A percentile compares a stretch with the other conserved stretches of the same genome.
phyloP scores from a whole-genome alignment of 2,329 filamentous ascomycete species.

The Phoma herbarum region DNA sequence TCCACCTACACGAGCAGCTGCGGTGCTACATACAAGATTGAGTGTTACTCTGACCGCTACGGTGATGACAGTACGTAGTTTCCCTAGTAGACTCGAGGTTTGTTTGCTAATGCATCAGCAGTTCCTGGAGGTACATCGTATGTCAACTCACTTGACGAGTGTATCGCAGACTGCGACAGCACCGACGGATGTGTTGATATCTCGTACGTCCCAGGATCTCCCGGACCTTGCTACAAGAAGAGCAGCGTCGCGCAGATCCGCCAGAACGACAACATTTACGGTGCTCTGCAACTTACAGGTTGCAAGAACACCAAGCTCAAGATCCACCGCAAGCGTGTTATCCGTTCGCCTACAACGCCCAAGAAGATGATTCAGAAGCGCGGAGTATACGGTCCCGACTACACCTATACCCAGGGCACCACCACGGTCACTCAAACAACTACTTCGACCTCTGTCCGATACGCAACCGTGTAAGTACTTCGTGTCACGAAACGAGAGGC shows the following conservation, averaged over 20 bases:
- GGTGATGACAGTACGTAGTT: conserved; percentile 31
- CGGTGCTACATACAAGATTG: conserved; percentile 32
- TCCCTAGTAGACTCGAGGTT: too few species aligned
- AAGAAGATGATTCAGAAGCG: conserved; percentile 13
- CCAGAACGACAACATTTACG: conserved; percentile 28
- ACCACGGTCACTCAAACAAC: conserved; percentile 10
- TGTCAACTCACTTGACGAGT: conserved; percentile 23
- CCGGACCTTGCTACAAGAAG: conserved; percentile 42
- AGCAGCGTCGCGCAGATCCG: conserved; percentile 14
- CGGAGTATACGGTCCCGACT: conserved; percentile 16
- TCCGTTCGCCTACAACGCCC: not conserved
- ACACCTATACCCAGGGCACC: conserved; percentile 10
- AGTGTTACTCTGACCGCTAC: conserved; percentile 37
- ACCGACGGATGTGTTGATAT: conserved; percentile 34
- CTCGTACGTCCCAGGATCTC: conserved; percentile 25
- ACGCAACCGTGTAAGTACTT: conserved; percentile 11
- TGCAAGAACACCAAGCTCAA: conserved; percentile 11
- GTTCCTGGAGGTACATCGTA: conserved; percentile 22
- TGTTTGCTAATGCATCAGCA: conserved; percentile 16
- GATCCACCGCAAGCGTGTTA: conserved; percentile 15
- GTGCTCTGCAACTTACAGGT: conserved; percentile 26
- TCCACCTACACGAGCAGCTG: conserved; percentile 25
- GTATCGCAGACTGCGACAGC: conserved; percentile 33
- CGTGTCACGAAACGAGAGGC: not conserved
- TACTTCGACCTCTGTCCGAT: conserved; percentile 7